Evolutionary conservation across 208 protist species (phyloP).

Genomic region (Wallacemonas sp.): DNA sequence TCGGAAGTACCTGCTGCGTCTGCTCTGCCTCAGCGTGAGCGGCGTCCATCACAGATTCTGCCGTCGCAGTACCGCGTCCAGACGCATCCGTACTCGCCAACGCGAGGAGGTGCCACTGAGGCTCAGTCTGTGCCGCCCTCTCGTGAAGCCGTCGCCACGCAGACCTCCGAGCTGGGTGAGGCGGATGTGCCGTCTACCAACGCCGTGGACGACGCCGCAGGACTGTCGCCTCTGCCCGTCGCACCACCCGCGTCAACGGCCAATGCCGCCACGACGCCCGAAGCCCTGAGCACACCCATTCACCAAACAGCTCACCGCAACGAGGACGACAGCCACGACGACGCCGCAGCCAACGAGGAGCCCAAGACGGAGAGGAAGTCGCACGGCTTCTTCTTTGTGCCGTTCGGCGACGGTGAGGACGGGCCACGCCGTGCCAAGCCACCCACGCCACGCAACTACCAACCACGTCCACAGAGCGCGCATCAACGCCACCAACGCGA

Average conservation of each 20-base stretch:
- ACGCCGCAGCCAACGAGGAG: constrained; percentile 20
- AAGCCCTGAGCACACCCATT: background rate
- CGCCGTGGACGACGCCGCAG: too few species aligned
- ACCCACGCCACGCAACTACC: constrained; percentile 74
- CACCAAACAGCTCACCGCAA: background rate
- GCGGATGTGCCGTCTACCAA: background rate
- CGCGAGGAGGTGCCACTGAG: background rate
- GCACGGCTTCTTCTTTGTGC: constrained; percentile 68
- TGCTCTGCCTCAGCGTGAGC: too few species aligned
- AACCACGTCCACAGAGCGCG: constrained; percentile 19
- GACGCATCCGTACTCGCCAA: background rate
- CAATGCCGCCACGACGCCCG: background rate
- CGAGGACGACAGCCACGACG: background rate
- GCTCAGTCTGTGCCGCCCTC: background rate
- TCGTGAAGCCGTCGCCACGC: background rate
- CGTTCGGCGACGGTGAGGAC: constrained; percentile 28
- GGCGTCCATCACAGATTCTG: background rate
- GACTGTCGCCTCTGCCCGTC: too few species aligned
- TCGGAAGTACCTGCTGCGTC: too few species aligned
- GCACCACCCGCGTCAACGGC: too few species aligned
- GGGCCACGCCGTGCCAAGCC: constrained; percentile 74
- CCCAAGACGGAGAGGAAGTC: constrained; percentile 75
- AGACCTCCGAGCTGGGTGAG: background rate
- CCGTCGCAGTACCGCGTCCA: constrained; percentile 7
- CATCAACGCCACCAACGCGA: constrained; percentile 2